Base-by-base conservation (phyloP, 257 asterid genomes). In the Orobanche coerulescens region DNA sequence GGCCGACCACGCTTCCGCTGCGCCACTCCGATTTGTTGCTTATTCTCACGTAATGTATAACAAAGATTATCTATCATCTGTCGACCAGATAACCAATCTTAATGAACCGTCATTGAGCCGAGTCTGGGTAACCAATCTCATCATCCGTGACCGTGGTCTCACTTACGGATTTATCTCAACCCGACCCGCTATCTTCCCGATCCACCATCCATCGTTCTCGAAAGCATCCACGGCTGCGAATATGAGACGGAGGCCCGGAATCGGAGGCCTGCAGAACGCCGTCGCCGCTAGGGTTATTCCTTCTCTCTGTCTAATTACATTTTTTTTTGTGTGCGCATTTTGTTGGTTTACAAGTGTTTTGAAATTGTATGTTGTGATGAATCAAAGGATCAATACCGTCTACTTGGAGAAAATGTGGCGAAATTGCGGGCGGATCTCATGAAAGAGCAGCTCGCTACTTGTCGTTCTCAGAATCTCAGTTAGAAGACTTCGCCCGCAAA, bases 1-100 rank as follows among this genome's bases (percentile, higher is more conserved):
- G 79, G 94, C 89, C 94, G 83, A 79, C 91, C 91, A 83, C 88
- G 91, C 94, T 85, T 83, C 94, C 88, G 91, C 91, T 86, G 95
- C 95, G 88, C 95, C 92, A 83, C 87, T 86, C 82, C 81, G 88
- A 85, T 85, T 58, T 70, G 65, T 57, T 67, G 62, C n/a, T n/a
- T n/a, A n/a, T n/a, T n/a, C n/a, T n/a, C n/a, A n/a, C n/a, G n/a
- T n/a, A n/a, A n/a, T n/a, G n/a, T n/a, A n/a, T n/a, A n/a, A n/a
- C n/a, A n/a, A n/a, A n/a, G n/a, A n/a, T n/a, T n/a, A n/a, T n/a
- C n/a, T n/a, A n/a, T n/a, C n/a, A n/a, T n/a, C n/a, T n/a, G n/a
- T n/a, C n/a, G n/a, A n/a, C n/a, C n/a, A n/a, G n/a, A n/a, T n/a
- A n/a, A n/a, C n/a, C n/a, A n/a, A n/a, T n/a, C n/a, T n/a, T n/a